Conservation (phyloP, 2,329 filamentous ascomycete genomes). For the Hirsutella thompsonii region DNA sequence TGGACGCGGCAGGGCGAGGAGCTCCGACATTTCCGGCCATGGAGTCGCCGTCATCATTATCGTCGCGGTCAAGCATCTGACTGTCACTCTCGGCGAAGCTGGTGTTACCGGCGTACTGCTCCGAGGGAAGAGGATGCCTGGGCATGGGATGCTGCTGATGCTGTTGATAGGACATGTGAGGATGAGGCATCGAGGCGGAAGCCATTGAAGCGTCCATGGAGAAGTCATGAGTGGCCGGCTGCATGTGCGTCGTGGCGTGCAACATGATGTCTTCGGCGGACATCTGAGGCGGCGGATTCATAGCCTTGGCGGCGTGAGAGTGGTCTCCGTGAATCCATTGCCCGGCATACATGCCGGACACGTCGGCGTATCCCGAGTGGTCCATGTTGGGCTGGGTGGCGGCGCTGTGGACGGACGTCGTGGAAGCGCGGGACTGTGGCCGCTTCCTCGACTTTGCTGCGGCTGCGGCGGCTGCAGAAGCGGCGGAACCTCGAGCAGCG, state of each 20-base stretch:
- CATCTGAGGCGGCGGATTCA: slow-evolving; percentile 31
- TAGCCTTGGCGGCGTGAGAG: slow-evolving; percentile 28
- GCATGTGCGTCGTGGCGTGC: slow-evolving; percentile 42
- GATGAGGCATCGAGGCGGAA: slow-evolving; percentile 22
- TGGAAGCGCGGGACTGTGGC: slow-evolving; percentile 41
- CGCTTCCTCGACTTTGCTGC: slow-evolving; percentile 32
- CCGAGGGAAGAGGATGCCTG: slow-evolving; percentile 39
- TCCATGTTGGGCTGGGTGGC: slow-evolving; percentile 39
- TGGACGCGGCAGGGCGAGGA: slow-evolving; percentile 40
- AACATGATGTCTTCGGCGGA: slow-evolving; percentile 47
- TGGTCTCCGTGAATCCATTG: slow-evolving; percentile 38
- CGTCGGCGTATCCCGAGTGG: slow-evolving; percentile 28
- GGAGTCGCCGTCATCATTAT: slow-evolving; percentile 43
- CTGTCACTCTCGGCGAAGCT: slow-evolving; percentile 46
- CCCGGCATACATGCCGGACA: slow-evolving; percentile 29
- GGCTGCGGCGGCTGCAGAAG: slow-evolving; percentile 1
- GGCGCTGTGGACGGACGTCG: slow-evolving; percentile 42
- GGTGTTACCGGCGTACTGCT: slow-evolving; percentile 36
- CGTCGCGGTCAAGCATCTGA: slow-evolving; percentile 48
- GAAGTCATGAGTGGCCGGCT: slow-evolving; percentile 36
- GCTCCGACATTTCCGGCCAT: slow-evolving; percentile 29
- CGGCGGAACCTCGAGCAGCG: slow-evolving; percentile 11
- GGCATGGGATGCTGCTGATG: slow-evolving; percentile 15
- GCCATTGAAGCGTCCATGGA: slow-evolving; percentile 33
- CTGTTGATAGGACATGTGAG: slow-evolving; percentile 29